Evolutionary conservation across 805 yeast species (phyloP).

Genomic region (Aciculoconidium aculeatum): DNA sequence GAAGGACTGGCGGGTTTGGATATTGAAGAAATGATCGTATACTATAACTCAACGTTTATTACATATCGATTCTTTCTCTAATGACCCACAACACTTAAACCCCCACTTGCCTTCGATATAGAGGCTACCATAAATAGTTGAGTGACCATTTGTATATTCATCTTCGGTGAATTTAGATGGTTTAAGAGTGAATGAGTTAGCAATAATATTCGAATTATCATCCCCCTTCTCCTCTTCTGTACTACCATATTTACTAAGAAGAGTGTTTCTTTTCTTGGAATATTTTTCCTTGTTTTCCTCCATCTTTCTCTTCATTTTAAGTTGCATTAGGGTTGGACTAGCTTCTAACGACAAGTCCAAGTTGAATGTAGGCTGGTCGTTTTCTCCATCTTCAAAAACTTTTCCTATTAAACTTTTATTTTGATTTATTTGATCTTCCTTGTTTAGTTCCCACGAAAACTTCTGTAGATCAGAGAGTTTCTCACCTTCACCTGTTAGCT

Average conservation of each 20-base stretch:
- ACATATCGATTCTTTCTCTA: constrained; percentile 28
- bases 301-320: constrained; percentile 16
- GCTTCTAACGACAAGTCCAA: constrained; percentile 29
- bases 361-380: constrained; percentile 14
- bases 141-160: constrained; percentile 30
- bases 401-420: constrained; percentile 8
- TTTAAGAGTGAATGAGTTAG: constrained; percentile 1
- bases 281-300: constrained; percentile 5
- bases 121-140: constrained; percentile 40
- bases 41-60: no score
- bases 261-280: constrained; percentile 9
- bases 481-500: constrained; percentile 37
- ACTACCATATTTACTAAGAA: constrained; percentile 15
- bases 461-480: constrained; percentile 21
- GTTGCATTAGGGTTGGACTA: constrained; percentile 31
- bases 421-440: constrained; percentile 10
- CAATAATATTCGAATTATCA: background rate
- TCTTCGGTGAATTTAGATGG: constrained; percentile 31
- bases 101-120: constrained; percentile 41
- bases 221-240: background rate
- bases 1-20: constrained; percentile 15
- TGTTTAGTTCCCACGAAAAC: constrained; percentile 30
- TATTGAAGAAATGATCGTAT: constrained; percentile 1
- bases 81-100: constrained; percentile 34
- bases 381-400: constrained; percentile 6